These are phyloP conservation scores for Puccinia triticina DNA, from an alignment of 1,284 basidiomycete species.

Conservation along the genomic window DNA sequence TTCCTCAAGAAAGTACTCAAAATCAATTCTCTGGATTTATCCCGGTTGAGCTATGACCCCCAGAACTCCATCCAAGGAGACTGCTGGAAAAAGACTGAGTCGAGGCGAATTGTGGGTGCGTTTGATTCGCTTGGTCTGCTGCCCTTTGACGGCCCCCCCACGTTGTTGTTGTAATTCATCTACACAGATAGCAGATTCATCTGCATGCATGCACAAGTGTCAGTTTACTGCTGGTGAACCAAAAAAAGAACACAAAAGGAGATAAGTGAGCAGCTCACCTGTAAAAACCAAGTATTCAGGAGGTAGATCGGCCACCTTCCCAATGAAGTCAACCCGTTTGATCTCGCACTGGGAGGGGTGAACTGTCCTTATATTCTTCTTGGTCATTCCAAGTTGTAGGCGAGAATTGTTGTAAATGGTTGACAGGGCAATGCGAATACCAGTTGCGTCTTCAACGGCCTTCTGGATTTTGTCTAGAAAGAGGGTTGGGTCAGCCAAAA, in stretches of 20 bases:
- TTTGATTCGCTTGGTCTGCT: background rate
- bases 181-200: background rate
- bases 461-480: background rate
- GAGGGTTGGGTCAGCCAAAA: background rate
- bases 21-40: background rate
- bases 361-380: no score
- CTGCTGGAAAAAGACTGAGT: background rate
- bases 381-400: background rate
- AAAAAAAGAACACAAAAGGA: no score
- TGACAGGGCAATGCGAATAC: background rate
- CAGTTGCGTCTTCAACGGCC: background rate
- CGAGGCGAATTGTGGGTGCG: no score
- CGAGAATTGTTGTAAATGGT: background rate
- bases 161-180: background rate
- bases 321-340: no score
- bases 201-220: background rate
- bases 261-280: no score
- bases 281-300: no score
- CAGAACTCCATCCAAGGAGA: background rate
- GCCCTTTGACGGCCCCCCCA: background rate
- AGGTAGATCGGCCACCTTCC: no score
- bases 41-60: background rate
- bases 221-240: background rate
- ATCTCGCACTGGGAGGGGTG: no score
- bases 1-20: background rate